phyloP scores from a whole-genome alignment of 1,284 basidiomycete genomes.

The Malassezia japonica region DNA sequence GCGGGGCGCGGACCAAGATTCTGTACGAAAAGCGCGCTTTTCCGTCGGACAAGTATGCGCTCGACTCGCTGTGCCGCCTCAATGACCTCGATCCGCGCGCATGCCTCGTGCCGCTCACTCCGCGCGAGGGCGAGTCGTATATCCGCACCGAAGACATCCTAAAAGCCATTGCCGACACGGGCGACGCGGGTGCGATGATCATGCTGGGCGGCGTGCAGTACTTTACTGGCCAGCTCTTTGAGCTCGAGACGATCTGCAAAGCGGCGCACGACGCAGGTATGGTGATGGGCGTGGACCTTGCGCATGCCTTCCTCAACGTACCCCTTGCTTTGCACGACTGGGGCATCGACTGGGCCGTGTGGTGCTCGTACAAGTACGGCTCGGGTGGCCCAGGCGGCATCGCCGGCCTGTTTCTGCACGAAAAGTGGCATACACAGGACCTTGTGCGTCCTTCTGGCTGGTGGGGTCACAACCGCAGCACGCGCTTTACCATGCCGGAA shows the following conservation, averaged over 20 bases:
- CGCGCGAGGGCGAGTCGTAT: slow-evolving; percentile 72
- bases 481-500: slow-evolving; percentile 82
- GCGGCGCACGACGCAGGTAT: slow-evolving; percentile 69
- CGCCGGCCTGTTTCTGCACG: slow-evolving; percentile 81
- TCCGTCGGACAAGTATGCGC: slow-evolving; percentile 94
- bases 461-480: slow-evolving; percentile 86
- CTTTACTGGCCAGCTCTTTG: slow-evolving; percentile 94
- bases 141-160: slow-evolving; percentile 85
- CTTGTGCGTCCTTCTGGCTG: slow-evolving; percentile 71
- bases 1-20: slow-evolving; percentile 62
- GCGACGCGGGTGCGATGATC: slow-evolving; percentile 30
- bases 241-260: slow-evolving; percentile 69
- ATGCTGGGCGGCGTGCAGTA: slow-evolving; percentile 58
- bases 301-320: slow-evolving; percentile 90
- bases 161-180: slow-evolving; percentile 55
- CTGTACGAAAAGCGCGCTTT: slow-evolving; percentile 89
- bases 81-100: slow-evolving; percentile 68
- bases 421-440: slow-evolving; percentile 53
- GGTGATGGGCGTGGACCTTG: slow-evolving; percentile 88
- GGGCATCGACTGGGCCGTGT: slow-evolving; percentile 77
- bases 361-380: slow-evolving; percentile 60
- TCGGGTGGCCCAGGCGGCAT: slow-evolving; percentile 92
- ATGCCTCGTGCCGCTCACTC: slow-evolving; percentile 68
- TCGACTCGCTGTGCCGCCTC: slow-evolving; percentile 71
- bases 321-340: slow-evolving; percentile 80